These are phyloP conservation scores for Spinellus fusiger DNA, from an alignment of 192 early-diverging fungal genomes.

Conservation along the genomic window DNA sequence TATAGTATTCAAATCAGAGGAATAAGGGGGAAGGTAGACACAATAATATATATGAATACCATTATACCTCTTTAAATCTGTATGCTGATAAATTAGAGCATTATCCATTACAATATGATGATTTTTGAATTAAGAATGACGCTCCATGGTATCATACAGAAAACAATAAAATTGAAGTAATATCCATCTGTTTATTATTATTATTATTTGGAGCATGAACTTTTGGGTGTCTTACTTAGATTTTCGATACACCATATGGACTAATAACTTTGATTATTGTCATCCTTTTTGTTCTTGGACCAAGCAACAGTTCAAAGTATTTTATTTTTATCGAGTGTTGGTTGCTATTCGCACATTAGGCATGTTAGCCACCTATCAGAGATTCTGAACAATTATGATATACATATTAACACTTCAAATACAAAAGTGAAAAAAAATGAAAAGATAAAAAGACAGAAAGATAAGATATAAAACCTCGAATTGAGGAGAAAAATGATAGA, in stretches of 20 bases:
- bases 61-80: neutral
- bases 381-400: too few species aligned
- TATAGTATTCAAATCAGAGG: constrained; percentile 8
- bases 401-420: too few species aligned
- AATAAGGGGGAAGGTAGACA: constrained; percentile 7
- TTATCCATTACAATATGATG: constrained; percentile 10
- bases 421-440: too few species aligned
- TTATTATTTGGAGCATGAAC: neutral
- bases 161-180: neutral
- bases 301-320: neutral
- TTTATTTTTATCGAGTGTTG: too few species aligned
- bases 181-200: neutral
- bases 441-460: too few species aligned
- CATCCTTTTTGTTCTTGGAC: neutral
- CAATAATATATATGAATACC: neutral
- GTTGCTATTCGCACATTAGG: too few species aligned
- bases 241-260: constrained; percentile 1
- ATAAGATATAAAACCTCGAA: too few species aligned
- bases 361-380: too few species aligned
- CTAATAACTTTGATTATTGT: constrained; percentile 11
- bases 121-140: neutral
- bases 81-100: constrained; percentile 2
- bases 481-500: too few species aligned
- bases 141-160: constrained; percentile 1
- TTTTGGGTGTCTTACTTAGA: neutral